Evolutionary conservation across 129 eudicot genomes (phyloP), one percentile per base, ranked within the genome.

Genomic region (Helianthus tuberosus): DNA sequence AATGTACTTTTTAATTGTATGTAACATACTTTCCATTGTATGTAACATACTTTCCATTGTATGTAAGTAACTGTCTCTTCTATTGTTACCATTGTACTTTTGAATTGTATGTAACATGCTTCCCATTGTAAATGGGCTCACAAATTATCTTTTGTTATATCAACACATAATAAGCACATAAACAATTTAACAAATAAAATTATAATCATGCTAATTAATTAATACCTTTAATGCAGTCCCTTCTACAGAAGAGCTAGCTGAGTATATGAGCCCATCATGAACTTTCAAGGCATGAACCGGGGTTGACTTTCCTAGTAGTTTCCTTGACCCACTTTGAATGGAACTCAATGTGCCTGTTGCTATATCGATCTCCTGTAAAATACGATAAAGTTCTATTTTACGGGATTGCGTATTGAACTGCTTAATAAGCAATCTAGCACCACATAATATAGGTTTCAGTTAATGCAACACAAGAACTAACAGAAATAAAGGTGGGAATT

Each of bases 311-410:
- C 77, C 81, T 43, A 91, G 73, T 20, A 88, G 72, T 74, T 91
- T 91, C 80, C 87, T 88, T 20, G 91, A 79, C 43, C 94, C 93
- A 76, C 76, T 86, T 63, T 91, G 97, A 63, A 91, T 86, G 39
- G 74, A 79, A 69, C 84, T 85, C n/a, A 82, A 25, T 36, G 89
- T 88, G 68, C 97, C 95, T 0, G 91, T 86, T 39, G 86, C 89
- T 76, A 91, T 75, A 78, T 91, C 95, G 14, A 88, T 86, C 72
- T 86, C 95, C 97, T 90, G 80, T 39, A 66, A 71, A 68, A 70
- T 5, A 38, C 73, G 43, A 71, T 11, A 52, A 57, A 35, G 60
- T 38, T 71, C n/a, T 14, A n/a, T 64, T 54, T 32, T 39, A 61
- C 20, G 66, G 57, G 44, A 43, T 61, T 7, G 6, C 3, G 15